These are phyloP conservation scores for Colletotrichum ledebouriae DNA, from an alignment of 2,329 filamentous ascomycete genomes.

Conservation along the genomic window DNA sequence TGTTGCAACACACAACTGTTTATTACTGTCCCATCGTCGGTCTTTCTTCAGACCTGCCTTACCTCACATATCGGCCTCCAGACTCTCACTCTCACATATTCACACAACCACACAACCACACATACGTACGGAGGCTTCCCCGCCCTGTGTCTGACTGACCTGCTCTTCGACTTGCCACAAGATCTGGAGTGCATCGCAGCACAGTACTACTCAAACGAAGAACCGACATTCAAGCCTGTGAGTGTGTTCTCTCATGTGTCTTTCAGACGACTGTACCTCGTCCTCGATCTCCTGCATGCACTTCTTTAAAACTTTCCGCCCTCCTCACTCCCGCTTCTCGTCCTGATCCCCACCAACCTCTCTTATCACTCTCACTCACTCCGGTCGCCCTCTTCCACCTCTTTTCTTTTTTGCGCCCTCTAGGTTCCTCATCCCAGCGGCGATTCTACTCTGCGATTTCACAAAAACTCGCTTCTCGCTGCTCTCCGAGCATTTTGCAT, in stretches of 20 bases:
- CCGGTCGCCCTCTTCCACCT: constrained; percentile 35
- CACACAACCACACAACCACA: constrained; percentile 3
- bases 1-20: constrained; percentile 43
- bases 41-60: constrained; percentile 16
- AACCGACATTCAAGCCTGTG: constrained; percentile 32
- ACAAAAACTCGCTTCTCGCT: constrained; percentile 23
- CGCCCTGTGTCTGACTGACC: constrained; percentile 37
- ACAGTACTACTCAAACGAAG: constrained; percentile 35
- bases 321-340: constrained; percentile 35
- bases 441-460: background rate
- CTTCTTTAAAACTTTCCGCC: constrained; percentile 40
- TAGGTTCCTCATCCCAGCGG: constrained; percentile 16
- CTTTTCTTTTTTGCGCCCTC: constrained; percentile 30
- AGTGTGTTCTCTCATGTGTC: constrained; percentile 32
- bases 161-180: constrained; percentile 38
- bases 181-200: constrained; percentile 43
- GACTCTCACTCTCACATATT: constrained; percentile 7
- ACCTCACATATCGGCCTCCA: constrained; percentile 18
- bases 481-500: constrained; percentile 18
- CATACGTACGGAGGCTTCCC: constrained; percentile 36
- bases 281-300: constrained; percentile 37
- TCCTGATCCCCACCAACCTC: constrained; percentile 40
- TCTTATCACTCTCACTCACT: constrained; percentile 37
- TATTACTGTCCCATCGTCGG: constrained; percentile 43
- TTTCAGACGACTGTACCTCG: background rate